A percentile compares a stretch with the other conserved stretches of the same genome.
These are phyloP conservation scores for Lentinula detonsa DNA, from an alignment of 768 basidiomycete genomes.

Conservation along the genomic window DNA sequence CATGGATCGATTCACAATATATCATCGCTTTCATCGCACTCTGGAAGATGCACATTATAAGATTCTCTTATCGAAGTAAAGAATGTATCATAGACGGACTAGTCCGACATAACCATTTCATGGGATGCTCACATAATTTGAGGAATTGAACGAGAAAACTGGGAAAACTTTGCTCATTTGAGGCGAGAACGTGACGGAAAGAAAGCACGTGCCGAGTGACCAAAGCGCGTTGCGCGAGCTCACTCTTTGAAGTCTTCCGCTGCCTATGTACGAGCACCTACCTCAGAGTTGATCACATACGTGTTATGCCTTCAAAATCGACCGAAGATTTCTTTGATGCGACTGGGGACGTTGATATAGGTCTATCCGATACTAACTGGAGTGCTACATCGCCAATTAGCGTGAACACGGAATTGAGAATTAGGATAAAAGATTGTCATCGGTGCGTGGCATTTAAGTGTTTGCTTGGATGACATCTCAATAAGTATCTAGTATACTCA, in stretches of 20 bases:
- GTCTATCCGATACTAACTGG: not conserved
- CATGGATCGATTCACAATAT: not conserved
- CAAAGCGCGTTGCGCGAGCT: too few relatives aligned
- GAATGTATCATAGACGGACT: conserved; percentile 3
- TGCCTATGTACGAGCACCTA: too few relatives aligned
- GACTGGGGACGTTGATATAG: not conserved
- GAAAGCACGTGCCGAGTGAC: too few relatives aligned
- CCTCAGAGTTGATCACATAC: too few relatives aligned
- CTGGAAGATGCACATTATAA: not conserved
- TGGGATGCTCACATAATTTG: too few relatives aligned
- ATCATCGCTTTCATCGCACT: not conserved
- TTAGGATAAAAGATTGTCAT: conserved; percentile 11
- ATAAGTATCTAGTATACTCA: not conserved
- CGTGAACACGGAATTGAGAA: conserved; percentile 6
- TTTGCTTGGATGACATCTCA: not conserved
- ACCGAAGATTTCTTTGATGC: too few relatives aligned
- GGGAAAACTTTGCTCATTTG: too few relatives aligned
- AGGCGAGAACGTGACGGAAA: too few relatives aligned
- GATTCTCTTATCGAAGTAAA: not conserved
- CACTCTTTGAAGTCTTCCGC: too few relatives aligned
- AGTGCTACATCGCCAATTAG: not conserved
- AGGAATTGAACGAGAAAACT: too few relatives aligned
- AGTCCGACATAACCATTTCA: too few relatives aligned
- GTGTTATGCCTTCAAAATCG: too few relatives aligned
- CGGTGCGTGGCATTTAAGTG: conserved; percentile 6